phyloP scores from a whole-genome alignment of 2,329 filamentous ascomycete genomes.

The Colletotrichum cereale region DNA sequence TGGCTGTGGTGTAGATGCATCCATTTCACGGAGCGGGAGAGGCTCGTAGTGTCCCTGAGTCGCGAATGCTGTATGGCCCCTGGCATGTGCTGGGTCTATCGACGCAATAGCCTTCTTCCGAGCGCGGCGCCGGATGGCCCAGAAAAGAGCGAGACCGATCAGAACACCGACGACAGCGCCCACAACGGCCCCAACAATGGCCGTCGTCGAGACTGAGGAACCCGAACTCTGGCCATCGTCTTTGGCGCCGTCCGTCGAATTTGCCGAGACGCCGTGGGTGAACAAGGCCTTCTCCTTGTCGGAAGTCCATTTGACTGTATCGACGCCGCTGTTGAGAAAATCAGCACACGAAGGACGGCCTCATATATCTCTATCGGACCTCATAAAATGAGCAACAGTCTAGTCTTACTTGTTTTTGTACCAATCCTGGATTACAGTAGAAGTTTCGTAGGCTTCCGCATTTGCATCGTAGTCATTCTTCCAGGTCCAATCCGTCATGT shows the following conservation, averaged over 20 bases:
- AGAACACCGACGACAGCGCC: slow-evolving; percentile 9
- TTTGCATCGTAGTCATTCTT: slow-evolving; percentile 32
- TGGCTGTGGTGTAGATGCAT: background rate
- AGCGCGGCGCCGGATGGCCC: background rate
- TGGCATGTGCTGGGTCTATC: background rate
- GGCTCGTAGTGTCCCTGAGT: background rate
- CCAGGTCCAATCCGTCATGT: slow-evolving; percentile 32
- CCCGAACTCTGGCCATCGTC: background rate
- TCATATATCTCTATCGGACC: too few species aligned
- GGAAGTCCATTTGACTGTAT: slow-evolving; percentile 30
- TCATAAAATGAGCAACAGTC: background rate
- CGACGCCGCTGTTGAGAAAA: slow-evolving; percentile 7
- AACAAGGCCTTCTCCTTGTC: slow-evolving; percentile 22
- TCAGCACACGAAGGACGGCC: too few species aligned
- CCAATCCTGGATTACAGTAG: slow-evolving; percentile 20
- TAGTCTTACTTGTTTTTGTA: slow-evolving; percentile 26
- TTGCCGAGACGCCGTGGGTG: background rate
- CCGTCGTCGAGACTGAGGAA: background rate
- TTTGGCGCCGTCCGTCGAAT: background rate
- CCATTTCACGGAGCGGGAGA: background rate
- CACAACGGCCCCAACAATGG: slow-evolving; percentile 22
- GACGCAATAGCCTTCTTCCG: background rate
- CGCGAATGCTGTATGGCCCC: background rate
- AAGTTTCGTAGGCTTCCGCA: slow-evolving; percentile 23
- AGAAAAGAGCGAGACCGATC: slow-evolving; percentile 10